Conservation (phyloP, 805 yeast genomes). For the Candida succiphila region DNA sequence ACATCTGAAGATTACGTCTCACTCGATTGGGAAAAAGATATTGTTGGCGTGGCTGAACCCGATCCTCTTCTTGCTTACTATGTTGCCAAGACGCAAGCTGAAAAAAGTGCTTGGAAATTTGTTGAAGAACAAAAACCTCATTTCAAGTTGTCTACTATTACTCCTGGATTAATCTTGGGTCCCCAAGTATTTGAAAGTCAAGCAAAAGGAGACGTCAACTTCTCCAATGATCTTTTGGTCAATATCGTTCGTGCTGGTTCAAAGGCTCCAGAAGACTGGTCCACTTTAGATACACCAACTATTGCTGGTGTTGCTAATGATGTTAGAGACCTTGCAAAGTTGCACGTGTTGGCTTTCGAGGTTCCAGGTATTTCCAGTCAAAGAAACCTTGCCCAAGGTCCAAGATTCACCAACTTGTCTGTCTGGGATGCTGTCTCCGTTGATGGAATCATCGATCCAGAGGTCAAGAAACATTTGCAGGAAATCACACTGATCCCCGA, state of each 20-base stretch:
- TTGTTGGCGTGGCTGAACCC: slow-evolving; percentile 15
- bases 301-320: slow-evolving; percentile 26
- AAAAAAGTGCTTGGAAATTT: slow-evolving; percentile 49
- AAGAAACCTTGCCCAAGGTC: slow-evolving; percentile 14
- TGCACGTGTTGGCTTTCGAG: slow-evolving; percentile 24
- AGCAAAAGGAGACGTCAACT: slow-evolving; percentile 16
- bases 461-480: too few species aligned
- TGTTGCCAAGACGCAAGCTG: slow-evolving; percentile 57
- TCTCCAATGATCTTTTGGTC: slow-evolving; percentile 30
- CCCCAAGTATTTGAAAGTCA: slow-evolving; percentile 33
- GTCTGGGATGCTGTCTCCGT: too few species aligned
- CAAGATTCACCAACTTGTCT: too few species aligned
- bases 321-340: slow-evolving; percentile 33
- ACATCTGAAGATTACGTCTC: too few species aligned
- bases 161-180: slow-evolving; percentile 28
- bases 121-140: slow-evolving; percentile 24
- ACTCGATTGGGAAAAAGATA: too few species aligned
- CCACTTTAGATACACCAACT: too few species aligned
- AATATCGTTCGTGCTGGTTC: slow-evolving; percentile 15
- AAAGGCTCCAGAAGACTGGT: slow-evolving; percentile 14
- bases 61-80: slow-evolving; percentile 29
- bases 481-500: too few species aligned
- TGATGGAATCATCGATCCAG: too few species aligned
- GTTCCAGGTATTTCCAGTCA: slow-evolving; percentile 19
- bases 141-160: slow-evolving; percentile 23